Conservation (phyloP, 2,329 filamentous ascomycete species). For the Leptodontidium sp. region DNA sequence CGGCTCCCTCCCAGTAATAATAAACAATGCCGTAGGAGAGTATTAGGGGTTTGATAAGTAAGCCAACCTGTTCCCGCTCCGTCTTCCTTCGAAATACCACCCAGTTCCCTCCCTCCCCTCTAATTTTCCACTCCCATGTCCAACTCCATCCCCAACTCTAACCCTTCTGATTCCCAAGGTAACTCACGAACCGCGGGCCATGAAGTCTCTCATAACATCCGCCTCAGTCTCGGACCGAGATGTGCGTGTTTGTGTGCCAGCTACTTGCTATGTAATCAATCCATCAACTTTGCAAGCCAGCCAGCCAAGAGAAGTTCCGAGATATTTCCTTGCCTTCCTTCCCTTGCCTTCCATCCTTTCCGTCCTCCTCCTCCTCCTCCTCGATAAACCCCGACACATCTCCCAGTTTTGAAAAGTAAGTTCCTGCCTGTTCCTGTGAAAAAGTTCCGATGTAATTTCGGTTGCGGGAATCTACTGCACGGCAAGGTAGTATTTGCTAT, state of each 20-base stretch:
- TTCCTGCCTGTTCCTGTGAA: too few species aligned
- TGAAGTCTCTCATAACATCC: too few species aligned
- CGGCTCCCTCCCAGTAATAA: too few species aligned
- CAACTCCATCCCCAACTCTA: too few species aligned
- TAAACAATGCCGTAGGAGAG: not conserved
- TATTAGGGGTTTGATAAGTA: not conserved
- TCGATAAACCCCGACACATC: conserved; percentile 1
- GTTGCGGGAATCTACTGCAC: too few species aligned
- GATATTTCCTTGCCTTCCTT: not conserved
- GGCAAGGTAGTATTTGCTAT: too few species aligned
- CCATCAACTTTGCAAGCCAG: too few species aligned
- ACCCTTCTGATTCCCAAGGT: too few species aligned
- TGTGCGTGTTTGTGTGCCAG: not conserved
- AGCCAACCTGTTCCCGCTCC: not conserved
- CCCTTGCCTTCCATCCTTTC: too few species aligned
- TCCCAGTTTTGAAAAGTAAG: not conserved
- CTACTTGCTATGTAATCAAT: not conserved
- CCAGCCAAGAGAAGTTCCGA: not conserved
- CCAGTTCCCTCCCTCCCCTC: not conserved
- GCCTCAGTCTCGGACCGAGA: not conserved
- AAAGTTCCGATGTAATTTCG: too few species aligned
- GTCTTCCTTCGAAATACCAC: not conserved
- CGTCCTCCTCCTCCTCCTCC: not conserved
- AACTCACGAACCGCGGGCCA: too few species aligned
- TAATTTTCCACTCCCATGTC: too few species aligned